Evolutionary conservation across 306 rosid genomes (phyloP).

Genomic region (Trichosanthes cucumerina): DNA sequence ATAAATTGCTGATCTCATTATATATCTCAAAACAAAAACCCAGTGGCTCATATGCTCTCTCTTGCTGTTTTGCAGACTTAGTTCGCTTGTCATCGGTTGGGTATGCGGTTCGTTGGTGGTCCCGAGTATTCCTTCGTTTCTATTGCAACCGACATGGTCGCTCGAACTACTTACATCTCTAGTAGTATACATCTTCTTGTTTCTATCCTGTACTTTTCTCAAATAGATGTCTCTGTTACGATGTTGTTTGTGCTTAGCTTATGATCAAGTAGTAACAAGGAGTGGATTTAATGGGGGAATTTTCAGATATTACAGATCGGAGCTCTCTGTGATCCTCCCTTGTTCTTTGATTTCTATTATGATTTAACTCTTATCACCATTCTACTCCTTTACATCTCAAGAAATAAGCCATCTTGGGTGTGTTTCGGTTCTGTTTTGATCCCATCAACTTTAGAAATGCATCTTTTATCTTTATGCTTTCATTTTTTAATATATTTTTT

Average conservation of each 20-base stretch:
- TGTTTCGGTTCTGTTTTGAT: background rate
- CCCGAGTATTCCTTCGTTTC: conserved; percentile 65
- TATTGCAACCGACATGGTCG: conserved; percentile 79
- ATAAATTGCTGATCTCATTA: background rate
- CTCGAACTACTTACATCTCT: conserved; percentile 81
- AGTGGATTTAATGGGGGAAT: background rate
- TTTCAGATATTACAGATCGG: background rate
- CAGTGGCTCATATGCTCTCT: background rate
- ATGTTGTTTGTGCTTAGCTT: background rate
- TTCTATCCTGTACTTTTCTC: conserved; percentile 78
- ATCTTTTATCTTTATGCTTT: background rate
- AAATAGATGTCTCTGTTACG: conserved; percentile 25
- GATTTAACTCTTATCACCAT: background rate
- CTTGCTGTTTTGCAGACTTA: conserved; percentile 42
- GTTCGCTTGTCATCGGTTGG: conserved; percentile 82
- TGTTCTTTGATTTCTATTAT: background rate
- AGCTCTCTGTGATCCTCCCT: background rate
- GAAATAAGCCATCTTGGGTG: background rate
- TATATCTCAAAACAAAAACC: background rate
- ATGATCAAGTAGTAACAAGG: background rate
- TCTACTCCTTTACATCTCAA: background rate
- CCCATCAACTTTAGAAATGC: background rate
- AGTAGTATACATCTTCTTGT: conserved; percentile 64
- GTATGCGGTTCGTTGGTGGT: conserved; percentile 67
- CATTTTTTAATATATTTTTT: background rate